A percentile compares a stretch with the other conserved stretches of the same genome.
These are phyloP conservation scores for Globisporangium camurandrum DNA, from an alignment of 352 stramenopile genomes.

Conservation along the genomic window DNA sequence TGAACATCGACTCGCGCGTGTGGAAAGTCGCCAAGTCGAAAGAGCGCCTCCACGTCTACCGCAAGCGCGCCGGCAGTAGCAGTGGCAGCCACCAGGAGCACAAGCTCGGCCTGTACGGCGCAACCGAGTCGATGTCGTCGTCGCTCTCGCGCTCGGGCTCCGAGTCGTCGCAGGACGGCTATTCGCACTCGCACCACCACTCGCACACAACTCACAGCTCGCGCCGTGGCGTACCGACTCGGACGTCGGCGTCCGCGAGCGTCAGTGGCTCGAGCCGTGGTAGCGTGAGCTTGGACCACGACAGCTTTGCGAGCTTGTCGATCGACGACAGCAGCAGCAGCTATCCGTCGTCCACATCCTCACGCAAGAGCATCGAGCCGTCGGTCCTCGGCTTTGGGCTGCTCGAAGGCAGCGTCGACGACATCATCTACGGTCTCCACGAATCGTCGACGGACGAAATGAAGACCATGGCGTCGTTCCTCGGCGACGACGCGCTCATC, in stretches of 20 bases:
- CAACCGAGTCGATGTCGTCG: conserved; percentile 9
- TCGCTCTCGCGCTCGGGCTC: conserved; percentile 16
- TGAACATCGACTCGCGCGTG: conserved; percentile 44
- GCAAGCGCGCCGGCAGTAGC: conserved; percentile 13
- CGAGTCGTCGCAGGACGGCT: conserved; percentile 12
- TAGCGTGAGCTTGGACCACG: conserved; percentile 14
- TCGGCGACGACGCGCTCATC: conserved; percentile 49
- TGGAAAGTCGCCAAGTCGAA: conserved; percentile 44
- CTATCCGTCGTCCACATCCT: no score
- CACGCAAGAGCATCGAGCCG: conserved; percentile 38
- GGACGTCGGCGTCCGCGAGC: conserved; percentile 11
- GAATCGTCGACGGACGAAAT: conserved; percentile 48
- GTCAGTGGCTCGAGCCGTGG: conserved; percentile 7
- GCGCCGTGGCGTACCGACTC: conserved; percentile 7
- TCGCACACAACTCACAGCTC: no score
- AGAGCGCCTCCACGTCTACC: conserved; percentile 34
- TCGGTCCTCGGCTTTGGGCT: conserved; percentile 36
- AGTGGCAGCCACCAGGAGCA: no score
- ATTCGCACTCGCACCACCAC: no score
- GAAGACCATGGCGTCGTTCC: conserved; percentile 45
- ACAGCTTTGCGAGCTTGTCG: conserved; percentile 25
- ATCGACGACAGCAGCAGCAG: neutral
- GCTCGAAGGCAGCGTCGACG: conserved; percentile 37
- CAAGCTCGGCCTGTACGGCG: conserved; percentile 35
- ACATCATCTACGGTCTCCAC: conserved; percentile 43